Evolutionary conservation across 2,329 filamentous ascomycete species (phyloP).

Genomic region (Canariomyces notabilis): DNA sequence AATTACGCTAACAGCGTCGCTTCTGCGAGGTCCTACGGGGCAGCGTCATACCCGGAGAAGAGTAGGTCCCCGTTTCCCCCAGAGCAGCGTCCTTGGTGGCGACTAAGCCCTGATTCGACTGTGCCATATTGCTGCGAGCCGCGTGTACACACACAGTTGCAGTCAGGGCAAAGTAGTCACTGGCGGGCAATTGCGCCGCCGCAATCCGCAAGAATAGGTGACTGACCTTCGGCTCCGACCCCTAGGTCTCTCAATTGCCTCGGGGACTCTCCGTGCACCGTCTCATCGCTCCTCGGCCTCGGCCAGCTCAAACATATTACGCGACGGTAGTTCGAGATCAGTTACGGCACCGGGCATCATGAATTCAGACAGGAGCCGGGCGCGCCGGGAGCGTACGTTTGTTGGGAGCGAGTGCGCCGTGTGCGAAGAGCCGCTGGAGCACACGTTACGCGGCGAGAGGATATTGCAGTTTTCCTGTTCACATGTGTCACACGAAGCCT

Average conservation of each 20-base stretch:
- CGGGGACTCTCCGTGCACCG: slow-evolving; percentile 34
- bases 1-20: slow-evolving; percentile 23
- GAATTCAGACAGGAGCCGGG: slow-evolving; percentile 71
- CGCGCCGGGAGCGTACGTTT: slow-evolving; percentile 86
- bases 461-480: slow-evolving; percentile 93
- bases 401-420: slow-evolving; percentile 92
- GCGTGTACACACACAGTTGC: slow-evolving; percentile 1
- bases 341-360: slow-evolving; percentile 57
- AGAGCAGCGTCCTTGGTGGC: slow-evolving; percentile 1
- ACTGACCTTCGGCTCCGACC: slow-evolving; percentile 10
- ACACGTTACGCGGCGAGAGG: slow-evolving; percentile 87
- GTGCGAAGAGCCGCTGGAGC: slow-evolving; percentile 93
- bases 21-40: slow-evolving; percentile 23
- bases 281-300: slow-evolving; percentile 38
- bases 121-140: slow-evolving; percentile 6
- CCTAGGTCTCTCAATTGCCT: slow-evolving; percentile 36
- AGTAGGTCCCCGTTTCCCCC: slow-evolving; percentile 26
- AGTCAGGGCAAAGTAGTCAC: slow-evolving; percentile 4
- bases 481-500: slow-evolving; percentile 97
- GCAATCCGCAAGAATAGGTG: slow-evolving; percentile 6
- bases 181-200: background rate
- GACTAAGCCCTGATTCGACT: slow-evolving; percentile 3
- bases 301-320: slow-evolving; percentile 33
- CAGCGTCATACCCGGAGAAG: slow-evolving; percentile 31
- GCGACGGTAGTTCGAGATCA: slow-evolving; percentile 33